Conservation (phyloP, 78 protist species). For the Dictyostelium citrinum region DNA sequence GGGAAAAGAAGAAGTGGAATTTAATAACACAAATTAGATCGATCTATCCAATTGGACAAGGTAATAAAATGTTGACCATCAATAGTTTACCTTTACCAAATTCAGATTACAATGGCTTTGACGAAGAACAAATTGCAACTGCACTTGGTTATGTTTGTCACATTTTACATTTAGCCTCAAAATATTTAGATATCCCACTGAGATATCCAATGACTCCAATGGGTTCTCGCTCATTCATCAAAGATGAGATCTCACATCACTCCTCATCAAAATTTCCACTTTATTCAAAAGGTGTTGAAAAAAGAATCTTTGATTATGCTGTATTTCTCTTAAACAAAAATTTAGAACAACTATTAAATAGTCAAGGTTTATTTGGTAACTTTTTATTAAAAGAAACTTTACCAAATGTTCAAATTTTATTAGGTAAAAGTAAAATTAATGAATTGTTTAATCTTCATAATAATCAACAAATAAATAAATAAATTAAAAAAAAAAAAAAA, state of each 20-base stretch:
- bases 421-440: constrained; percentile 39
- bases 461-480: background rate
- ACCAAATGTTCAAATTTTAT: constrained; percentile 73
- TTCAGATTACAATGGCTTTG: constrained; percentile 80
- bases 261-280: constrained; percentile 72
- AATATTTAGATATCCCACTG: constrained; percentile 72
- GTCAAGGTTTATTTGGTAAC: constrained; percentile 58
- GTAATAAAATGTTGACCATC: constrained; percentile 32
- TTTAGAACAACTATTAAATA: constrained; percentile 64
- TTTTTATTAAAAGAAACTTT: constrained; percentile 73
- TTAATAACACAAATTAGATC: constrained; percentile 47
- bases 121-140: constrained; percentile 78
- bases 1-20: constrained; percentile 71
- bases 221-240: constrained; percentile 78
- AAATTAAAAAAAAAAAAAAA: background rate
- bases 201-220: constrained; percentile 82
- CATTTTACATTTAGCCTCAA: constrained; percentile 35
- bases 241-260: constrained; percentile 72
- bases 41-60: constrained; percentile 56
- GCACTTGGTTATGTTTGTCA: constrained; percentile 83
- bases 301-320: constrained; percentile 74
- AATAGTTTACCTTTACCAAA: constrained; percentile 65
- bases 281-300: constrained; percentile 65
- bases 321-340: constrained; percentile 79
- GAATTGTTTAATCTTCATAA: background rate